These are phyloP conservation scores for Usnea hakonensis DNA, from an alignment of 495 filamentous ascomycete species.

Conservation along the genomic window DNA sequence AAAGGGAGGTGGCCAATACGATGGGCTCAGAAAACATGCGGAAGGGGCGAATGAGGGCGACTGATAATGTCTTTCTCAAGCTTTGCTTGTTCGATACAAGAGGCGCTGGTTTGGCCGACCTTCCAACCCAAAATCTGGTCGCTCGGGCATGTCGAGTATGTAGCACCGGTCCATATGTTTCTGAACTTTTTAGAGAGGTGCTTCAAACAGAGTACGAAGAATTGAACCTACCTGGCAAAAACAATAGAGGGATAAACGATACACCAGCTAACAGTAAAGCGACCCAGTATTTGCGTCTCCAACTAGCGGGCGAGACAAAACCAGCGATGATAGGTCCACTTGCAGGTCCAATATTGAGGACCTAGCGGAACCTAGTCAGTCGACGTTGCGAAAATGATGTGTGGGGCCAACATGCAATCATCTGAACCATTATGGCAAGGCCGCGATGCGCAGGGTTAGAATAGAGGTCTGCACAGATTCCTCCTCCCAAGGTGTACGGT, in stretches of 20 bases:
- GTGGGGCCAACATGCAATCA: slow-evolving; percentile 2
- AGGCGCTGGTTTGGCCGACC: background rate
- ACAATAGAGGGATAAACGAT: background rate
- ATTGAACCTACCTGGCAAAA: slow-evolving; percentile 1
- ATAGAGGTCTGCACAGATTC: slow-evolving; percentile 47
- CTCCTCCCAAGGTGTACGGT: slow-evolving; percentile 45
- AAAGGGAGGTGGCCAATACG: slow-evolving; percentile 49
- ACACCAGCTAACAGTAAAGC: slow-evolving; percentile 1
- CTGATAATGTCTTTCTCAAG: background rate
- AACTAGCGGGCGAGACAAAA: slow-evolving; percentile 30
- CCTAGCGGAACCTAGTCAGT: background rate
- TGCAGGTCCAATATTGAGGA: slow-evolving; percentile 26
- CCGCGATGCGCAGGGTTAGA: slow-evolving; percentile 10
- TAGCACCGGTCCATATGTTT: slow-evolving; percentile 14
- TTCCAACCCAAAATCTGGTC: background rate
- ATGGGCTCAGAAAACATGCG: slow-evolving; percentile 51
- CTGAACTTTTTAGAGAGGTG: background rate
- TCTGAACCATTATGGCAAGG: slow-evolving; percentile 5
- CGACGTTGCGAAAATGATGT: background rate
- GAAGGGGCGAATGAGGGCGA: slow-evolving; percentile 42
- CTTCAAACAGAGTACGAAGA: background rate
- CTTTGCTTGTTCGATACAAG: background rate
- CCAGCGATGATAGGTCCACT: slow-evolving; percentile 36
- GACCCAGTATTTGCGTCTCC: slow-evolving; percentile 6
- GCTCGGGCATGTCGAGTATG: slow-evolving; percentile 1